Evolutionary conservation across 305 asterid genomes (phyloP).

Genomic region (Solanum hybrid): DNA sequence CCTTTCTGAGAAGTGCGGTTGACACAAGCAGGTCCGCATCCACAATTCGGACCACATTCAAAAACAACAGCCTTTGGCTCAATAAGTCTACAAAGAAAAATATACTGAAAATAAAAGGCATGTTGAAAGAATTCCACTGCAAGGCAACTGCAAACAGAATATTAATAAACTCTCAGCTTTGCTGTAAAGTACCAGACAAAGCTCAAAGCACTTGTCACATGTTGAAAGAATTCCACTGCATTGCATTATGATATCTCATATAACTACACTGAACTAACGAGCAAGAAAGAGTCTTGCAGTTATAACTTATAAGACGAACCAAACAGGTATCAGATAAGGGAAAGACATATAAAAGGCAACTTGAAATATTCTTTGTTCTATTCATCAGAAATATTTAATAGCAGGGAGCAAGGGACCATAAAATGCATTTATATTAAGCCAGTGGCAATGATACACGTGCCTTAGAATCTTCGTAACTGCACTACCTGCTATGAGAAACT

Average conservation of each 20-base stretch:
- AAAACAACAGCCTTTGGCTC: slow-evolving; percentile 80
- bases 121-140: background rate
- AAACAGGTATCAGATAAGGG: background rate
- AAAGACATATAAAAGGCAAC: background rate
- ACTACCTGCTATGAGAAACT: background rate
- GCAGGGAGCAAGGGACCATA: background rate
- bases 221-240: background rate
- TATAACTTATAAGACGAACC: background rate
- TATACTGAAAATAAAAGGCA: background rate
- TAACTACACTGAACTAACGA: background rate
- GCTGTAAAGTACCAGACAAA: background rate
- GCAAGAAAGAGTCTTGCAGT: background rate
- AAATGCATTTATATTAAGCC: background rate
- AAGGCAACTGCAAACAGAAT: background rate
- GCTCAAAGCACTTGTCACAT: background rate
- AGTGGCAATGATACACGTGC: background rate
- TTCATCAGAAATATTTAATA: background rate
- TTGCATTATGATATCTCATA: background rate
- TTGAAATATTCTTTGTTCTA: background rate
- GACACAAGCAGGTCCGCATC: slow-evolving; percentile 70
- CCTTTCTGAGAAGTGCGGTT: slow-evolving; percentile 59
- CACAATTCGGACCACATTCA: slow-evolving; percentile 80
- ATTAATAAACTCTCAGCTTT: background rate
- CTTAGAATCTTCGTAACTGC: background rate
- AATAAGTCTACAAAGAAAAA: slow-evolving; percentile 36